Conservation (phyloP, 2,329 filamentous ascomycete genomes). For the Dactylonectria macrodidyma region DNA sequence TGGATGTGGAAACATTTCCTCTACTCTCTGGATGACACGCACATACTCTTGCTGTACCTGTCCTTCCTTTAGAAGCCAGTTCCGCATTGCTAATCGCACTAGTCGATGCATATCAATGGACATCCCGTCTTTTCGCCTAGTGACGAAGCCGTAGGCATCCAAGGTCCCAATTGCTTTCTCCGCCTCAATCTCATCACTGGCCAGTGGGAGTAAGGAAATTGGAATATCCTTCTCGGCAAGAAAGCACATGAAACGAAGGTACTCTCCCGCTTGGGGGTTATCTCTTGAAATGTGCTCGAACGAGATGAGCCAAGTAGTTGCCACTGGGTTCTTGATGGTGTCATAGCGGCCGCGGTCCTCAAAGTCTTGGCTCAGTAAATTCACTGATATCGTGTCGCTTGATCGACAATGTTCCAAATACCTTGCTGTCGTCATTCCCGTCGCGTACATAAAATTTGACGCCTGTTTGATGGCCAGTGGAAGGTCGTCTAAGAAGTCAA, state of each 20-base stretch:
- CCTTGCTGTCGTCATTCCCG: conserved; percentile 32
- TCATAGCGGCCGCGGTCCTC: conserved; percentile 48
- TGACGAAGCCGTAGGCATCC: conserved; percentile 51
- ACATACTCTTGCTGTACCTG: background rate
- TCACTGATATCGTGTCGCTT: conserved; percentile 38
- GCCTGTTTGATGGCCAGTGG: conserved; percentile 56
- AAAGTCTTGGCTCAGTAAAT: conserved; percentile 50
- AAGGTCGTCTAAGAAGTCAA: conserved; percentile 50
- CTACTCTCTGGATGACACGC: conserved; percentile 31
- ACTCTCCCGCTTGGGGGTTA: conserved; percentile 45
- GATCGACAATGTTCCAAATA: conserved; percentile 48
- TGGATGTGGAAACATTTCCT: conserved; percentile 27
- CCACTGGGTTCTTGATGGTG: conserved; percentile 46
- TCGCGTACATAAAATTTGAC: conserved; percentile 53
- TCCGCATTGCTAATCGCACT: conserved; percentile 49
- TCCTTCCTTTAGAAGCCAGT: conserved; percentile 44
- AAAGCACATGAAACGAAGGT: conserved; percentile 50
- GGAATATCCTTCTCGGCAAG: conserved; percentile 50
- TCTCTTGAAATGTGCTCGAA: conserved; percentile 49
- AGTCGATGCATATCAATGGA: conserved; percentile 52
- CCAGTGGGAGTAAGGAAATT: conserved; percentile 40
- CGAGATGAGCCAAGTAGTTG: conserved; percentile 53
- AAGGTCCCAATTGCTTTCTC: conserved; percentile 47
- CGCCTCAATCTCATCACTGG: conserved; percentile 20
- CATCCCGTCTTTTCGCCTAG: conserved; percentile 31